Evolutionary conservation across 1,284 basidiomycete genomes (phyloP), one percentile per base, ranked within the genome.

Genomic region (Baeospora myosura): DNA sequence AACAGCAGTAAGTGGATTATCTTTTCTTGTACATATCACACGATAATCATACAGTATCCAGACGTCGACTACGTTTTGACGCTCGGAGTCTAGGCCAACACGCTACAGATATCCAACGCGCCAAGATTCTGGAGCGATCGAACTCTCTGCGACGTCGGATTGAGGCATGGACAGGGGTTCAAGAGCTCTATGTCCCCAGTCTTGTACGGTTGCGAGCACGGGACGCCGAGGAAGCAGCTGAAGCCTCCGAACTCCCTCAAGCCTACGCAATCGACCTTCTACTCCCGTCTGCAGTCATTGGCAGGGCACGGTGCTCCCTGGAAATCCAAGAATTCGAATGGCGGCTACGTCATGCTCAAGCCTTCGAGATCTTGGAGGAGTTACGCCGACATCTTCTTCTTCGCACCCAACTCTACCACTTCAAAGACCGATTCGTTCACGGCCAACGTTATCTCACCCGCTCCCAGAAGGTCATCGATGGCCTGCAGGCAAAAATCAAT

Each of bases 391-490:
- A 45, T n/a, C 35, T 53, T 3, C 32, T 43, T 12, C 14, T 48
- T 8, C 22, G 25, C 1, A 33, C 35, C 0, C 28, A 44, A 11
- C 16, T 53, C 18, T 49, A 38, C 21, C 37, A 38, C 3, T 41
- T 36, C 33, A 53, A 53, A 31, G 35, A 51, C 16, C 11, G 38
- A 2, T 30, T 47, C 18, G 38, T 44, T 12, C 21, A 12, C 2
- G 52, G 52, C 4, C 52, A 53, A 37, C 4, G 7, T 8, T 14
- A 20, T 16, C 38, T 32, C 21, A 53, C 47, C 4, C 21, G 45
- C 0, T n/a, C 50, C 5, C 7, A 29, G 2, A 32, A 17, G 2
- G 12, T 47, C 3, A 5, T 47, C 1, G 25, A 31, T 6, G 25
- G 38, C 2, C n/a, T 47, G 5, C 23, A 44, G 4, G 23, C 2